Base-by-base conservation (phyloP, 139 green algal species). In the Chloropicon primus region DNA sequence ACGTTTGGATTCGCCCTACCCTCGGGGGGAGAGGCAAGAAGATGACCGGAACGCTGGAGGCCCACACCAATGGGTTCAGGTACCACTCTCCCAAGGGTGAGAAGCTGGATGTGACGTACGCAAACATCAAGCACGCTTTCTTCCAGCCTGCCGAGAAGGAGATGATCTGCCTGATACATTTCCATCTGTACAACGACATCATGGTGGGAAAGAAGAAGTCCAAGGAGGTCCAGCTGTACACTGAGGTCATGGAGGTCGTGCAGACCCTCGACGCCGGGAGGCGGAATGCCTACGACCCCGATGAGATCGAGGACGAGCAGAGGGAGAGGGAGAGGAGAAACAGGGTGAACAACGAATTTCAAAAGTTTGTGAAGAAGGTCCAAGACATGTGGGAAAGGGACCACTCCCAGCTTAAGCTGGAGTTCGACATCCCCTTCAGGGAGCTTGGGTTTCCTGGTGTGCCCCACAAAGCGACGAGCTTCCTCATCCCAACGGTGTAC, bases 171-270 rank as follows among this genome's bases (percentile, higher is more conserved):
- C 88, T 99, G 76, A 84, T 99, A 53, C 95, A 99, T 89, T 97
- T 99, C 86, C 93, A 98, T 82, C 89, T 99, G 29, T 79, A 91
- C 81, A 90, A 99, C 87, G 93, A 94, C 73, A 99, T 99, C 87
- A 99, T 99, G 95, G 88, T 98, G 2, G 93, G 91, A 80, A 99
- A 98, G 88, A 99, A 99, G 87, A 99, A 99, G 89, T 95, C 90
- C 22, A 86, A 89, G 78, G 94, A 99, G 81, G 91, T 99, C 74
- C 95, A 99, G 85, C 95, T 98, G 81, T 99, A 96, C 86, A 83
- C 86, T 0, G 94, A 98, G 80, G 92, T 98, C 27, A 94, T 96
- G 85, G 95, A 98, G 54, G 84, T 88, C 21, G 89, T 96, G 28
- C 92, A 98, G 86, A 97, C 91, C 2, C 83, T 99, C 29, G 94